Percentiles rank a stretch among this genome's conserved stretches.
Evolutionary conservation across 345 rosid species (phyloP).

Genomic region (Pelargonium nanum): DNA sequence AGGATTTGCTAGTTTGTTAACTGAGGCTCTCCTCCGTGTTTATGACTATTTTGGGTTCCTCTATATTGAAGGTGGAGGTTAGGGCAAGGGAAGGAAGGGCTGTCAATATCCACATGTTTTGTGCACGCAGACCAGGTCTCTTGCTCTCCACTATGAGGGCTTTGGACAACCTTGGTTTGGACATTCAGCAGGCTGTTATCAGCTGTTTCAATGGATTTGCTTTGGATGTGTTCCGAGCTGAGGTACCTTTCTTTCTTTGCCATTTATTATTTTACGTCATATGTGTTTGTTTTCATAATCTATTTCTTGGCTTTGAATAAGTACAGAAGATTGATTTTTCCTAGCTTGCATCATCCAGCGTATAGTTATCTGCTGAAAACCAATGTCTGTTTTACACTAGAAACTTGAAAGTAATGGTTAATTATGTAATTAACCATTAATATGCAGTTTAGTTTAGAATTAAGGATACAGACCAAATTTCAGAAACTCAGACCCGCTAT

Average conservation of each 20-base stretch:
- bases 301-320: too few species aligned
- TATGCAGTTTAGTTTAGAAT: too few species aligned
- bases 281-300: constrained; percentile 1
- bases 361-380: too few species aligned
- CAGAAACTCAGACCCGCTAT: too few species aligned
- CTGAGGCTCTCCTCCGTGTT: not conserved
- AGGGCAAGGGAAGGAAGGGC: constrained; percentile 90
- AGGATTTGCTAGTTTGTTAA: not conserved
- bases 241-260: constrained; percentile 32
- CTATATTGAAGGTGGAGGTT: constrained; percentile 66
- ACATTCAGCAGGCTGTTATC: constrained; percentile 91
- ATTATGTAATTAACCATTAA: too few species aligned
- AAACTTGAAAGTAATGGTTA: too few species aligned
- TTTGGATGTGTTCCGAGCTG: constrained; percentile 87
- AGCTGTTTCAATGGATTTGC: constrained; percentile 97
- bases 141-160: constrained; percentile 88
- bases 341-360: too few species aligned
- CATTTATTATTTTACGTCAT: not conserved
- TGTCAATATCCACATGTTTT: constrained; percentile 96
- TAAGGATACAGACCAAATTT: too few species aligned
- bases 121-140: constrained; percentile 85
- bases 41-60: not conserved
- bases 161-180: constrained; percentile 81
- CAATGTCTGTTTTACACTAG: too few species aligned
- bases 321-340: too few species aligned